Evolutionary conservation across 176 grass and related monocot genomes (phyloP).

Genomic region (Leersia perrieri): DNA sequence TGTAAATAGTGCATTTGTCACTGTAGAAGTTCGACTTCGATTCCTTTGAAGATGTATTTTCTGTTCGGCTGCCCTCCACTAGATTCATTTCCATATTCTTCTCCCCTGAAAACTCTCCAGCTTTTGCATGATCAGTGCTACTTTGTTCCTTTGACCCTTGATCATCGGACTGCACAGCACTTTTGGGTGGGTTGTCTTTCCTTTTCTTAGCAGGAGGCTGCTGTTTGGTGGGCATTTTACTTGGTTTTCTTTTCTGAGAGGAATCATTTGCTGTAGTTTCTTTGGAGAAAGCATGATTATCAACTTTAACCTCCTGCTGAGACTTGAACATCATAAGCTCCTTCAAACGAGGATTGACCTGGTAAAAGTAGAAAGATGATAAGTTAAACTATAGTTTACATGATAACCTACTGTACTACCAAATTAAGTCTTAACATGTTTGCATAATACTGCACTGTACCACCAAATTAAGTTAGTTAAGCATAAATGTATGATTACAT

Average conservation of each 20-base stretch:
- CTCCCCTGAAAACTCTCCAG: slow-evolving; percentile 28
- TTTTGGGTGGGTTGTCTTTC: slow-evolving; percentile 59
- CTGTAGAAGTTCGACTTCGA: slow-evolving; percentile 52
- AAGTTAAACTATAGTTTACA: neutral
- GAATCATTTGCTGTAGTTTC: slow-evolving; percentile 49
- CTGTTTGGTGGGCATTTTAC: slow-evolving; percentile 51
- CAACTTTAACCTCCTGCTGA: slow-evolving; percentile 72
- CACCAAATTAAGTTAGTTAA: slow-evolving; percentile 1
- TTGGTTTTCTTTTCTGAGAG: slow-evolving; percentile 76
- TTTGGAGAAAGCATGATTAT: slow-evolving; percentile 34
- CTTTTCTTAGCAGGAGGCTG: slow-evolving; percentile 75
- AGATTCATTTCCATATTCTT: slow-evolving; percentile 25
- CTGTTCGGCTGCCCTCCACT: neutral
- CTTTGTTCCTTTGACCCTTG: slow-evolving; percentile 35
- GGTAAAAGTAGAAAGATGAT: slow-evolving; percentile 24
- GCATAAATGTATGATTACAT: neutral
- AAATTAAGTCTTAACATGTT: neutral
- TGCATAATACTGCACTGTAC: neutral
- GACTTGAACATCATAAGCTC: slow-evolving; percentile 76
- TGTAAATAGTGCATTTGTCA: slow-evolving; percentile 77
- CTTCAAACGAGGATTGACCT: slow-evolving; percentile 77
- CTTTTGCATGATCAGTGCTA: slow-evolving; percentile 29
- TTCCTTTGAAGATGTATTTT: slow-evolving; percentile 46
- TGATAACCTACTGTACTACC: neutral
- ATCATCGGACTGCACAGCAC: slow-evolving; percentile 21